A percentile compares a stretch with the other conserved stretches of the same genome.
These are phyloP conservation scores for Cyberlindnera misumaiensis DNA, from an alignment of 805 yeast species.

Conservation along the genomic window DNA sequence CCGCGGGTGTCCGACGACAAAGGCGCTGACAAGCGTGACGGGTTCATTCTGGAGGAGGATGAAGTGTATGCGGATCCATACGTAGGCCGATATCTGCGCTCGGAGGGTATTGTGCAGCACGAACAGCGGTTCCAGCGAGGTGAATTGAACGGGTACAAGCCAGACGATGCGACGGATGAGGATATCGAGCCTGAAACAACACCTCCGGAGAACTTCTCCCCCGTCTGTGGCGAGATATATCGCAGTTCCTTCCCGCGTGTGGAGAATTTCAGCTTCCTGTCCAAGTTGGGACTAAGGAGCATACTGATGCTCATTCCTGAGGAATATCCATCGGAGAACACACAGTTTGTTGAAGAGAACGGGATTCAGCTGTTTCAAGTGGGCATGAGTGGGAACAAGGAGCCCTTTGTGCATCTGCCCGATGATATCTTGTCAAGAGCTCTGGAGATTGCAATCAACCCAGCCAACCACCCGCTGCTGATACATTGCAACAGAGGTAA, in stretches of 20 bases:
- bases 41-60: background rate
- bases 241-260: conserved; percentile 86
- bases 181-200: conserved; percentile 18
- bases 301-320: conserved; percentile 86
- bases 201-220: conserved; percentile 89
- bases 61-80: conserved; percentile 21
- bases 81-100: conserved; percentile 2
- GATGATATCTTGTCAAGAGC: conserved; percentile 71
- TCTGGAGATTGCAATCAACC: conserved; percentile 71
- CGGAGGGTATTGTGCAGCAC: too few species aligned
- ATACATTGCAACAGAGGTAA: conserved; percentile 96
- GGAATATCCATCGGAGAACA: conserved; percentile 76
- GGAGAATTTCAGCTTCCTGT: conserved; percentile 70
- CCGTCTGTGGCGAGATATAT: conserved; percentile 72
- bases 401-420: conserved; percentile 79
- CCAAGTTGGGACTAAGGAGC: conserved; percentile 57
- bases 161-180: conserved; percentile 18
- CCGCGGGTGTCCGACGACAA: background rate
- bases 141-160: too few species aligned
- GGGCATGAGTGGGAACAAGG: conserved; percentile 93
- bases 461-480: conserved; percentile 83
- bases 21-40: background rate
- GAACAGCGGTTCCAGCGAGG: too few species aligned
- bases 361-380: conserved; percentile 73
- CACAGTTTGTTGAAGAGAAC: conserved; percentile 52